phyloP scores from a whole-genome alignment of 23 red algal genomes.

The Pyropia yezoensis region DNA sequence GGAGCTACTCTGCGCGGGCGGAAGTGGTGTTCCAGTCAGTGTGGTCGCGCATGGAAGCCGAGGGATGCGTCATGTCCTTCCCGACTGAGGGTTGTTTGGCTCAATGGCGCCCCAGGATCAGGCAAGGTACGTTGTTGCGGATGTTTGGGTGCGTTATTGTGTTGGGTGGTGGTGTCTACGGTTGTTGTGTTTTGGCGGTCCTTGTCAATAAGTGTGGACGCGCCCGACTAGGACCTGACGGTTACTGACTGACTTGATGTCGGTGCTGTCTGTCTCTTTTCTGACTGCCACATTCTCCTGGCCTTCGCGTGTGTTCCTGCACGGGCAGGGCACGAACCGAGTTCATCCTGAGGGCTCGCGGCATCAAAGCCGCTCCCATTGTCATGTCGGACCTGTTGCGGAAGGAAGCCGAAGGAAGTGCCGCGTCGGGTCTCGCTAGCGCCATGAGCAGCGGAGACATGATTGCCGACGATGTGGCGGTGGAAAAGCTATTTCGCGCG shows the following conservation, averaged over 20 bases:
- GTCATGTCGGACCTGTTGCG: neutral
- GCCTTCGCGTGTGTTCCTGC: too few species aligned
- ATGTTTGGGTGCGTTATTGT: too few species aligned
- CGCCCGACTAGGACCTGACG: too few species aligned
- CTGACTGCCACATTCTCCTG: too few species aligned
- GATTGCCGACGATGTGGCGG: neutral
- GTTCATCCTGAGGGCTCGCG: neutral
- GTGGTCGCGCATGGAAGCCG: neutral
- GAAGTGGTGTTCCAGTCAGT: neutral
- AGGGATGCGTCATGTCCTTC: neutral
- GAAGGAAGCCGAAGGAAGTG: neutral
- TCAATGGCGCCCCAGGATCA: conserved; percentile 1
- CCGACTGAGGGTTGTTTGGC: neutral
- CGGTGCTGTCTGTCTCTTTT: too few species aligned
- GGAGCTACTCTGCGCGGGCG: neutral
- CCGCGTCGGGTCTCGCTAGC: neutral
- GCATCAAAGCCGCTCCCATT: neutral
- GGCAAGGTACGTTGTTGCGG: neutral
- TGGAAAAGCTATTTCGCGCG: neutral
- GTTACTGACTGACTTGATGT: too few species aligned
- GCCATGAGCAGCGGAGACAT: neutral
- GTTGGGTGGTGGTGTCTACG: too few species aligned
- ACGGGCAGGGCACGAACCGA: neutral
- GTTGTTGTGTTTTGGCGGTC: too few species aligned
- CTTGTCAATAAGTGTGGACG: too few species aligned